Percentiles rank a stretch among this genome's conserved stretches.
Conservation (phyloP, 2,329 filamentous ascomycete genomes). For the Xylaria polymorpha region DNA sequence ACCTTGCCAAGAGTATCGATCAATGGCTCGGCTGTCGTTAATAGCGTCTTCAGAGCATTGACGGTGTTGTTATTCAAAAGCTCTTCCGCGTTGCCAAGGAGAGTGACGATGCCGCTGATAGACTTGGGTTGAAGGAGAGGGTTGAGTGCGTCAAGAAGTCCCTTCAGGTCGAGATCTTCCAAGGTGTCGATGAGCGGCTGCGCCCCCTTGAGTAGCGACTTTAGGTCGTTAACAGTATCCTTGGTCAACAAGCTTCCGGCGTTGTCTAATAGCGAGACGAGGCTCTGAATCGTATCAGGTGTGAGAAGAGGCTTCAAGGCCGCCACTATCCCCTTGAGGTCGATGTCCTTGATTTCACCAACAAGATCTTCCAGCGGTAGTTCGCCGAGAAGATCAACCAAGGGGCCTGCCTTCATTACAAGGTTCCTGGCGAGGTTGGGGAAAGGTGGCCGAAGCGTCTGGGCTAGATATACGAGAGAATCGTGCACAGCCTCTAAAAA, state of each 20-base stretch:
- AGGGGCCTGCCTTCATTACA: conserved; percentile 44
- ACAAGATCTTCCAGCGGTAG: conserved; percentile 51
- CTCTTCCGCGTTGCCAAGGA: conserved; percentile 49
- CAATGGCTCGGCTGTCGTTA: conserved; percentile 41
- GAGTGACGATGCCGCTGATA: conserved; percentile 46
- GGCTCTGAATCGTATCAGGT: conserved; percentile 33
- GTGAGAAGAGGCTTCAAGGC: conserved; percentile 51
- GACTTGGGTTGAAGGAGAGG: conserved; percentile 52
- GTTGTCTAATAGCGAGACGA: conserved; percentile 36
- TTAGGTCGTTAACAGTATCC: conserved; percentile 37
- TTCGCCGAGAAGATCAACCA: conserved; percentile 49
- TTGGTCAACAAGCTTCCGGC: conserved; percentile 35
- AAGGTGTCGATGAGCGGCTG: conserved; percentile 36
- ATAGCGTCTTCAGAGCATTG: conserved; percentile 45
- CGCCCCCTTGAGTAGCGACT: conserved; percentile 31
- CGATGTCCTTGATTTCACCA: conserved; percentile 50
- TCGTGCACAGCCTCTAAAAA: conserved; percentile 57
- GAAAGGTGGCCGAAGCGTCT: conserved; percentile 54
- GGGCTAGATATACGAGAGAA: conserved; percentile 55
- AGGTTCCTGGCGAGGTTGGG: conserved; percentile 46
- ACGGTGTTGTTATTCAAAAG: conserved; percentile 48
- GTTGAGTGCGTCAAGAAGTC: conserved; percentile 50
- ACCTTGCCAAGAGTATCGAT: conserved; percentile 39
- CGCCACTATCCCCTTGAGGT: conserved; percentile 51
- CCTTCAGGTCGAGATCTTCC: conserved; percentile 43